Conservation (phyloP, 2,329 filamentous ascomycete genomes). For the Aureobasidium leucospermi region DNA sequence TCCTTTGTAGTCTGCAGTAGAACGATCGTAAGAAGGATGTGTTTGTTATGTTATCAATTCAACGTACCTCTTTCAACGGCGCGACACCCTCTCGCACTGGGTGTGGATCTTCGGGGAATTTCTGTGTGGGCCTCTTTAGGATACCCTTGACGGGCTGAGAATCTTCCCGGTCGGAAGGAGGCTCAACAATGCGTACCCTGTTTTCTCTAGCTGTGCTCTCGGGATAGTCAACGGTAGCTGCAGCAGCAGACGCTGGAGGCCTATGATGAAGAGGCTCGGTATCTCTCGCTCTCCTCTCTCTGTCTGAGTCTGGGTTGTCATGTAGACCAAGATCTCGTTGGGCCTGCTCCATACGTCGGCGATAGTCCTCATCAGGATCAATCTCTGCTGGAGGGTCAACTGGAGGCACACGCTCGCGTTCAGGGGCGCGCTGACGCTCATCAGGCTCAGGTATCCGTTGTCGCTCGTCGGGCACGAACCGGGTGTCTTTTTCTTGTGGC, state of each 20-base stretch:
- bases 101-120: conserved; percentile 81
- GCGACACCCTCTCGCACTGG: conserved; percentile 84
- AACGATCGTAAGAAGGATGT: neutral
- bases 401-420: conserved; percentile 20
- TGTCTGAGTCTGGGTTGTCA: conserved; percentile 4
- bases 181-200: conserved; percentile 58
- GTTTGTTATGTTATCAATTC: neutral
- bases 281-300: neutral
- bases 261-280: neutral
- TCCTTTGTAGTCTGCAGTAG: conserved; percentile 26
- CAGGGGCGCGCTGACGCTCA: conserved; percentile 13
- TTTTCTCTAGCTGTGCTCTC: conserved; percentile 22
- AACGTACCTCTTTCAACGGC: conserved; percentile 67
- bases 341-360: conserved; percentile 39
- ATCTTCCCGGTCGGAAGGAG: conserved; percentile 58
- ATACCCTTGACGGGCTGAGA: conserved; percentile 71
- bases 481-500: conserved; percentile 10
- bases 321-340: conserved; percentile 9
- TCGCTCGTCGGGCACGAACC: conserved; percentile 10
- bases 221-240: conserved; percentile 8
- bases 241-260: neutral
- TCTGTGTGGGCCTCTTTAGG: conserved; percentile 69
- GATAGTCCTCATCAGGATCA: conserved; percentile 46
- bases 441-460: conserved; percentile 15
- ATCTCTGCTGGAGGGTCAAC: conserved; percentile 24